Base-by-base conservation (phyloP, 163 green algal species). In the Smithsoniella earleae region DNA sequence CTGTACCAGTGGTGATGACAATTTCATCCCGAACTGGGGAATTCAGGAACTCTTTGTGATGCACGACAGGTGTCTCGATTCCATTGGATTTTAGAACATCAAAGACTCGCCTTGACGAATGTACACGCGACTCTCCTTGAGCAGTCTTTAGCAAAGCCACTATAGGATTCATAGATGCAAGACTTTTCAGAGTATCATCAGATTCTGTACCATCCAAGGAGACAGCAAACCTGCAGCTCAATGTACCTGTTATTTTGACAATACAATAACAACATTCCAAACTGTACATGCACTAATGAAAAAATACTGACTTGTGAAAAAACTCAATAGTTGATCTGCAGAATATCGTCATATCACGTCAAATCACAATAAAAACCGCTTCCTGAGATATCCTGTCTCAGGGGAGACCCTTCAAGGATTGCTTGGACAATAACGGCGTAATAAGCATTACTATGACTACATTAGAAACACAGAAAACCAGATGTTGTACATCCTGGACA, bases 141-240 rank as follows among this genome's bases (percentile, higher is more conserved):
- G 58, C 58, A 25, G 58, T 78, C 75, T 86, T 81, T 8, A 96
- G 77, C 63, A 94, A 78, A 20, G 78, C 79, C 64, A 92, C 65
- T 5, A 85, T 73, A 62, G 77, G 73, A 20, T 45, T 49, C 16
- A 73, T 37, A 20, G 80, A 58, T 36, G 73, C 46, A 13, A 87
- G 58, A 5, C 10, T 46, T 76, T 87, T 87, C 25, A 97, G 62
- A 0, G 76, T 79, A n/a, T 85, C 90, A 2, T 88, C 82, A 3
- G 69, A 79, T 83, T 99, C 94, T 6, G 85, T 92, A 80, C 92
- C 94, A 49, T 95, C 83, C 2, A 96, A 75, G 30, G 78, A 77
- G 3, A 98, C 78, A 16, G 58, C 58, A 69, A 40, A 69, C 1
- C 58, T 64, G 13, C 49, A 64, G 33, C 8, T 18, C 8, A 6